Conservation (phyloP, 768 basidiomycete species). For the Boletus huronensis region DNA sequence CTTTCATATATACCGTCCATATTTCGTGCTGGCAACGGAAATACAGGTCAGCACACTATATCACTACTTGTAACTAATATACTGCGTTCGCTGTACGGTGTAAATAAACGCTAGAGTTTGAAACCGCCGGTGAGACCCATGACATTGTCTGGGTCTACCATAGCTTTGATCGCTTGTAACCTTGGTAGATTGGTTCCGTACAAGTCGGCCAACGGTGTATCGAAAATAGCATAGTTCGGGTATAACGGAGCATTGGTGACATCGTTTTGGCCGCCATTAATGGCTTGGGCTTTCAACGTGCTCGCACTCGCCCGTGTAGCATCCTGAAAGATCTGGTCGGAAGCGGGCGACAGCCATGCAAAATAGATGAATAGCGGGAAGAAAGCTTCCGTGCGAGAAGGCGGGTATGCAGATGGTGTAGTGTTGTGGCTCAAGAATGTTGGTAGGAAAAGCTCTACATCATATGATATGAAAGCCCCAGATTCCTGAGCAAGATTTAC, state of each 20-base stretch:
- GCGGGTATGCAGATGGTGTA: conserved; percentile 2
- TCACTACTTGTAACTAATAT: conserved; percentile 5
- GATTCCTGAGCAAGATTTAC: not conserved
- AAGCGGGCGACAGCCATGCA: not conserved
- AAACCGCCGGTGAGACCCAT: conserved; percentile 60
- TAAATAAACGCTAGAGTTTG: conserved; percentile 35
- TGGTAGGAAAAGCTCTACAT: conserved; percentile 37
- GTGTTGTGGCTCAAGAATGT: not conserved
- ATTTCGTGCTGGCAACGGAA: not conserved
- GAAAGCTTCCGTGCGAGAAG: conserved; percentile 32
- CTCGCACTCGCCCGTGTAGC: conserved; percentile 39
- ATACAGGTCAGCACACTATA: not conserved
- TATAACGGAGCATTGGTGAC: conserved; percentile 40
- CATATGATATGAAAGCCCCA: not conserved
- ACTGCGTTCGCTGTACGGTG: not conserved
- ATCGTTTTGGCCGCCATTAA: conserved; percentile 39
- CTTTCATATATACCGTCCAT: not conserved
- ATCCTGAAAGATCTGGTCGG: conserved; percentile 26
- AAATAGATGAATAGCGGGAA: conserved; percentile 46
- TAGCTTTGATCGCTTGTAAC: conserved; percentile 38
- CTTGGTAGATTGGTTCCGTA: conserved; percentile 42
- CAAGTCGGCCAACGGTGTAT: conserved; percentile 44
- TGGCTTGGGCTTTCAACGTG: conserved; percentile 38
- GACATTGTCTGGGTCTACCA: conserved; percentile 50
- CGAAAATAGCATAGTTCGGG: conserved; percentile 52